These are phyloP conservation scores for Tricholoma bakamatsutake DNA, from an alignment of 768 basidiomycete species.

Conservation along the genomic window DNA sequence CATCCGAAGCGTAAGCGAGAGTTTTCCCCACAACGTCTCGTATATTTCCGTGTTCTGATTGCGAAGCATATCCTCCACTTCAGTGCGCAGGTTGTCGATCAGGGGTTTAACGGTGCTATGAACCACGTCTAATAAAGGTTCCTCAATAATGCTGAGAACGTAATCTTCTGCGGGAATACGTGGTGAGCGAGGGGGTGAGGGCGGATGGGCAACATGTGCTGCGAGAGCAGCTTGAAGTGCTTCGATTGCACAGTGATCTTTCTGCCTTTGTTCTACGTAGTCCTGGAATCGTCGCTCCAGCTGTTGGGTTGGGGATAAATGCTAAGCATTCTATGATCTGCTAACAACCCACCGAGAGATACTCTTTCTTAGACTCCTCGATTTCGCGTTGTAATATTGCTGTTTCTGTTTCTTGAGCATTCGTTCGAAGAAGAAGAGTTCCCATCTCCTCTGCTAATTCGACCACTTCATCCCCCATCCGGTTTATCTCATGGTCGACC, in stretches of 20 bases:
- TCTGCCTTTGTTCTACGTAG: constrained; percentile 10
- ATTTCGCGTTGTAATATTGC: constrained; percentile 1
- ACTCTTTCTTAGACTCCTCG: constrained; percentile 6
- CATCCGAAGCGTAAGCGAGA: constrained; percentile 14
- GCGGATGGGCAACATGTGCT: constrained; percentile 14
- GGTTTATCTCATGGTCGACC: constrained; percentile 12
- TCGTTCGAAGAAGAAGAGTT: constrained; percentile 10
- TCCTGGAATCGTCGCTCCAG: constrained; percentile 15
- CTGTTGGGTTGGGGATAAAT: constrained; percentile 6
- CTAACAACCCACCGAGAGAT: constrained; percentile 8
- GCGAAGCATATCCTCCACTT: constrained; percentile 18
- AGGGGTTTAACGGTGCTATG: constrained; percentile 18
- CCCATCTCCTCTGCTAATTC: constrained; percentile 17
- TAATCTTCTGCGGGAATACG: constrained; percentile 16
- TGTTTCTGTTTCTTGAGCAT: constrained; percentile 6
- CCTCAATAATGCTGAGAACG: constrained; percentile 18
- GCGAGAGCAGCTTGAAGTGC: constrained; percentile 21
- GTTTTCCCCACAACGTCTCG: constrained; percentile 19
- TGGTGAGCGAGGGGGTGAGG: constrained; percentile 13
- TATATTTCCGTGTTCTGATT: constrained; percentile 19
- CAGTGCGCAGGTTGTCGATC: constrained; percentile 16
- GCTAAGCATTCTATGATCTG: neutral
- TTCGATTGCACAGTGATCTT: constrained; percentile 14
- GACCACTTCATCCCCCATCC: constrained; percentile 15
- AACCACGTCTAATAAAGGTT: constrained; percentile 19